Conservation (phyloP, 2,329 filamentous ascomycete genomes). For the Fusarium domesticum region DNA sequence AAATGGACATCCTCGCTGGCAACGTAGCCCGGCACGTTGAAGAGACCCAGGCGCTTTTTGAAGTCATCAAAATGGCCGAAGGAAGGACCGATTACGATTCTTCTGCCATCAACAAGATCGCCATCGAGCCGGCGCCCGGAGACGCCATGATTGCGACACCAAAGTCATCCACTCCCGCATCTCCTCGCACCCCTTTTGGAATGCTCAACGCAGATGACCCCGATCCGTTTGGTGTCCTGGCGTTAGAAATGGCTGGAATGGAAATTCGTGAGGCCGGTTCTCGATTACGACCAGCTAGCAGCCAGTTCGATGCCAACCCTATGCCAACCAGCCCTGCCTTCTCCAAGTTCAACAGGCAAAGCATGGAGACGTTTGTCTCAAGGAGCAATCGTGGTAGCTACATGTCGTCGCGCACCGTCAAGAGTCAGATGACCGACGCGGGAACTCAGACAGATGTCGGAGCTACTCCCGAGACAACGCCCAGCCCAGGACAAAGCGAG, state of each 20-base stretch:
- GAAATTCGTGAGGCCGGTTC: constrained; percentile 88
- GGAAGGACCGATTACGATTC: constrained; percentile 74
- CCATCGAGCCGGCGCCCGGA: constrained; percentile 68
- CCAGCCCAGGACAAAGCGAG: constrained; percentile 53
- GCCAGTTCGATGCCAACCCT: constrained; percentile 79
- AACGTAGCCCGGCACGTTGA: constrained; percentile 54
- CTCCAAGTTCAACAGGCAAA: constrained; percentile 59
- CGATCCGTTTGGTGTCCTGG: constrained; percentile 87
- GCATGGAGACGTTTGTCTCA: constrained; percentile 60
- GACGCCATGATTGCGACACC: constrained; percentile 61
- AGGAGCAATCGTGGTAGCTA: constrained; percentile 70
- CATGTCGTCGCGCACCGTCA: constrained; percentile 67
- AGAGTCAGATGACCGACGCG: constrained; percentile 68
- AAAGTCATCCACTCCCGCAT: constrained; percentile 33
- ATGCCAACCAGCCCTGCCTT: constrained; percentile 71
- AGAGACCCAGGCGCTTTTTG: constrained; percentile 61
- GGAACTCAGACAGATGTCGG: constrained; percentile 60
- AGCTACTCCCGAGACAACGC: constrained; percentile 53
- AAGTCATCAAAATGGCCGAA: constrained; percentile 85
- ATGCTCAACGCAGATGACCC: constrained; percentile 77
- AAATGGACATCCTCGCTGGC: constrained; percentile 57
- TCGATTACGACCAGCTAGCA: constrained; percentile 65
- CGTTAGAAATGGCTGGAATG: constrained; percentile 84
- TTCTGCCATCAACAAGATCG: constrained; percentile 60
- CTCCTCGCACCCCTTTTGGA: constrained; percentile 61